Conservation (phyloP, 805 yeast genomes). For the Myxozyma kluyveri region DNA sequence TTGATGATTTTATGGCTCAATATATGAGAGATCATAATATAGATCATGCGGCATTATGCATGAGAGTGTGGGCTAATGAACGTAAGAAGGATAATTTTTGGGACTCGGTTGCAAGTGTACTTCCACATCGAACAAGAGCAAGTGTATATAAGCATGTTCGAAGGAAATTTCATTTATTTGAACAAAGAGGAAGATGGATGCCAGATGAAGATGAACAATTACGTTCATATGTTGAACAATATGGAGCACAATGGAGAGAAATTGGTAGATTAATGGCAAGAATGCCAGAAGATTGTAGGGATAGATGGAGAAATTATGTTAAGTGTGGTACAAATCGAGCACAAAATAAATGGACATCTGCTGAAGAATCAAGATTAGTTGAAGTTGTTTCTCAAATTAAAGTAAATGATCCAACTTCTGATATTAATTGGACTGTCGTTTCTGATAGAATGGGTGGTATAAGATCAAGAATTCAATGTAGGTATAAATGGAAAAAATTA, state of each 20-base stretch:
- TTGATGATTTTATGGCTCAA: conserved; percentile 68
- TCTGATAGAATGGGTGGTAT: conserved; percentile 86
- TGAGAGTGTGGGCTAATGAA: conserved; percentile 82
- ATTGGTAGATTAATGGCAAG: conserved; percentile 78
- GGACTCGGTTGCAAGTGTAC: conserved; percentile 73
- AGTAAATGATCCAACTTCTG: conserved; percentile 38
- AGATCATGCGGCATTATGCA: conserved; percentile 68
- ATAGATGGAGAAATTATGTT: conserved; percentile 92
- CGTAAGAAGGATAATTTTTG: conserved; percentile 86
- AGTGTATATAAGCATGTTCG: conserved; percentile 90
- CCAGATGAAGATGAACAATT: conserved; percentile 72
- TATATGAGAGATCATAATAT: conserved; percentile 64
- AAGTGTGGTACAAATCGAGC: conserved; percentile 82
- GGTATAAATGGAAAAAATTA: conserved; percentile 88
- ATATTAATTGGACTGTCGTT: conserved; percentile 86
- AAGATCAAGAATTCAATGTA: conserved; percentile 87
- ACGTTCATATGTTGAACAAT: conserved; percentile 58
- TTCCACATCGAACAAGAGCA: conserved; percentile 84
- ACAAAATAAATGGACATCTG: conserved; percentile 72
- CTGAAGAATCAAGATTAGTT: conserved; percentile 65
- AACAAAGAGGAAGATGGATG: conserved; percentile 88
- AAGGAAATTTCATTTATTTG: conserved; percentile 82
- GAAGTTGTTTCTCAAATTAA: conserved; percentile 54
- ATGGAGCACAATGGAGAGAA: conserved; percentile 83
- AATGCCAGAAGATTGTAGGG: conserved; percentile 98